Percentiles rank a stretch among this genome's conserved stretches.
phyloP scores from a whole-genome alignment of 148 eudicot genomes.

The Spergularia bocconei region DNA sequence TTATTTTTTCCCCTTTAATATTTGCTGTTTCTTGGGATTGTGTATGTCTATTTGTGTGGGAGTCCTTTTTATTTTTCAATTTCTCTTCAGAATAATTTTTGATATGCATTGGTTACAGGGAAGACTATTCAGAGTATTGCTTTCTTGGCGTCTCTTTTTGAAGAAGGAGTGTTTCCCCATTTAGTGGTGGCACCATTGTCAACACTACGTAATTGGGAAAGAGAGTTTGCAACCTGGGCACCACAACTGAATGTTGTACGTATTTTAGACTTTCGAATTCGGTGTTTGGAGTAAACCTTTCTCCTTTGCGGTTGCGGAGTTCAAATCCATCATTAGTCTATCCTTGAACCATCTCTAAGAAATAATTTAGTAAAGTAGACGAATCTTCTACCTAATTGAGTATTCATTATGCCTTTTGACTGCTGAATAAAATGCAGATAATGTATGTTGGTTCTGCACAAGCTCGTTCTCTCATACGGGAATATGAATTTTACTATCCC shows the following conservation, averaged over 20 bases:
- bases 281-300: background rate
- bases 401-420: conserved; percentile 7
- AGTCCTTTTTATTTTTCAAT: background rate
- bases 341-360: background rate
- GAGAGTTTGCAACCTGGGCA: conserved; percentile 97
- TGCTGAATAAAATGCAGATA: conserved; percentile 45
- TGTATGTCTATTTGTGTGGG: background rate
- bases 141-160: conserved; percentile 77
- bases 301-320: conserved; percentile 8
- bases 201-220: conserved; percentile 97
- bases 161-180: conserved; percentile 67
- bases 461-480: conserved; percentile 73
- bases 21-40: background rate
- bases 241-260: conserved; percentile 98
- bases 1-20: background rate
- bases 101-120: conserved; percentile 50
- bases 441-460: conserved; percentile 94
- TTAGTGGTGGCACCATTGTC: conserved; percentile 96
- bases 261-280: conserved; percentile 23
- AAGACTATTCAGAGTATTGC: conserved; percentile 99
- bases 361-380: background rate
- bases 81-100: background rate
- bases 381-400: conserved; percentile 14
- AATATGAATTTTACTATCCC: conserved; percentile 87
- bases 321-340: background rate